phyloP scores from a whole-genome alignment of 345 rosid species.

The Citrus mangshanensis region DNA sequence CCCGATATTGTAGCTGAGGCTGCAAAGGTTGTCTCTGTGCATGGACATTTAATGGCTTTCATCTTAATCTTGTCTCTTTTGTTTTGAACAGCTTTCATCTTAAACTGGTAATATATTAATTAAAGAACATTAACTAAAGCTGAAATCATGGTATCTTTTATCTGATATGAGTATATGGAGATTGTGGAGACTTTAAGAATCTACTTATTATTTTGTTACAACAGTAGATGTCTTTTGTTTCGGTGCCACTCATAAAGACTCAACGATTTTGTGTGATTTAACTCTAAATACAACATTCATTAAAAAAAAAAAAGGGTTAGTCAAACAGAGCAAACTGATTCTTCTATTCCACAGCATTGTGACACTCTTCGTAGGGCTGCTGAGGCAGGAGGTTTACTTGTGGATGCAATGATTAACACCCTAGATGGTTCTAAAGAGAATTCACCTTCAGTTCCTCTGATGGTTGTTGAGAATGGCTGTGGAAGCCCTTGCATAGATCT shows the following conservation, averaged over 20 bases:
- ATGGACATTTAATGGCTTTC: slow-evolving; percentile 1
- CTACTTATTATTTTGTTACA: background rate
- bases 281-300: background rate
- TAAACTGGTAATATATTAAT: background rate
- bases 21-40: slow-evolving; percentile 66
- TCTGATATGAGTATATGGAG: background rate
- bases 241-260: background rate
- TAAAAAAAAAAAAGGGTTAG: background rate
- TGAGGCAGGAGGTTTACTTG: slow-evolving; percentile 90
- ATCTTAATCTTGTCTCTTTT: background rate
- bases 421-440: slow-evolving; percentile 60
- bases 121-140: background rate
- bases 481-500: slow-evolving; percentile 99
- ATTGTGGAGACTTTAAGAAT: background rate
- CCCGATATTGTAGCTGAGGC: slow-evolving; percentile 97
- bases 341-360: slow-evolving; percentile 63
- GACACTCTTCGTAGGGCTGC: slow-evolving; percentile 95
- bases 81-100: background rate
- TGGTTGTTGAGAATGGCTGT: slow-evolving; percentile 99
- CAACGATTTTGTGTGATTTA: background rate
- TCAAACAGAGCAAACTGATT: slow-evolving; percentile 13
- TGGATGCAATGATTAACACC: slow-evolving; percentile 80
- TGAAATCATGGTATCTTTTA: background rate
- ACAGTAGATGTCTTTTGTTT: background rate
- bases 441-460: slow-evolving; percentile 72